These are phyloP conservation scores for Pseudozyma sp. DNA, from an alignment of 1,284 basidiomycete genomes.

Conservation along the genomic window DNA sequence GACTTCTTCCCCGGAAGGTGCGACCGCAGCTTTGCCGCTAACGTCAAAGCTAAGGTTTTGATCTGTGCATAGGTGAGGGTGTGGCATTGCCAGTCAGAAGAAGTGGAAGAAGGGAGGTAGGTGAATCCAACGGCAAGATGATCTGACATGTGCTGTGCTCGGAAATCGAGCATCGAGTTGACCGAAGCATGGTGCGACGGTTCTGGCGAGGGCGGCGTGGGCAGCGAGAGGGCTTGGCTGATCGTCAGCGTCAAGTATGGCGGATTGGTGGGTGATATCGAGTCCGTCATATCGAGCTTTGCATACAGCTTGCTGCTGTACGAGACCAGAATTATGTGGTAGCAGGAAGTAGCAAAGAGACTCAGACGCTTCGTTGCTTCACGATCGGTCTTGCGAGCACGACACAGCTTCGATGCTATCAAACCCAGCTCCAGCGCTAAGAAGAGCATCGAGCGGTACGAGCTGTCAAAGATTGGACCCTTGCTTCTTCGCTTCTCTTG, in stretches of 20 bases:
- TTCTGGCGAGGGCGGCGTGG: conserved; percentile 50
- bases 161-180: conserved; percentile 67
- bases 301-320: not conserved
- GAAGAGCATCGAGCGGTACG: not conserved
- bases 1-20: not conserved
- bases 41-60: not conserved
- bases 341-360: not conserved
- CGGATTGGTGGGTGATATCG: conserved; percentile 23
- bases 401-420: no score
- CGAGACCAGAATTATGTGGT: not conserved
- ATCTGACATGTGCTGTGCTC: conserved; percentile 62
- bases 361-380: not conserved
- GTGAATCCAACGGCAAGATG: conserved; percentile 70
- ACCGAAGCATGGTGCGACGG: conserved; percentile 67
- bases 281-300: conserved; percentile 11
- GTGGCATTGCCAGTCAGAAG: conserved; percentile 52
- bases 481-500: conserved; percentile 9
- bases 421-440: not conserved
- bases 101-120: conserved; percentile 13
- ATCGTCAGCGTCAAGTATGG: conserved; percentile 51
- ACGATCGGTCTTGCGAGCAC: no score
- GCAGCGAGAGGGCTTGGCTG: conserved; percentile 40
- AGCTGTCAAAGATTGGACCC: conserved; percentile 25
- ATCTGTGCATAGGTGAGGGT: conserved; percentile 56
- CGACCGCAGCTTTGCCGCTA: conserved; percentile 20